Evolutionary conservation across 768 basidiomycete genomes (phyloP).

Genomic region (Chlorophyllum brunneum): DNA sequence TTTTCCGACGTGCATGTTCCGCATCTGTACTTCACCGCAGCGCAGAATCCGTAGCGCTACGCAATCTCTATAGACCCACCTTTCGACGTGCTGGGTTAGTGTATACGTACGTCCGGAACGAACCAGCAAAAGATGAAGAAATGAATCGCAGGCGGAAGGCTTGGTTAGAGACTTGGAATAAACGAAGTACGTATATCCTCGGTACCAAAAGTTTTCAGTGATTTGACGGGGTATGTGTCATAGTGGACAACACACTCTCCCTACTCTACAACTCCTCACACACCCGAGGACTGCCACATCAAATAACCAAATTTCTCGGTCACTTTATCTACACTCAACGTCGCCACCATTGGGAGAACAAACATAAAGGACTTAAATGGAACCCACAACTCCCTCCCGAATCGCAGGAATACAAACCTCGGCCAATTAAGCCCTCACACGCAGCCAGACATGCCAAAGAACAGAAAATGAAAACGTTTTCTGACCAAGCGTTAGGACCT

Average conservation of each 20-base stretch:
- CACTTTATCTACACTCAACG: slow-evolving; percentile 34
- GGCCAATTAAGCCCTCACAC: slow-evolving; percentile 11
- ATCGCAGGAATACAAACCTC: slow-evolving; percentile 12
- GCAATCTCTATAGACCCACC: slow-evolving; percentile 14
- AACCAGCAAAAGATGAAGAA: background rate
- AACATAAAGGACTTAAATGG: slow-evolving; percentile 12
- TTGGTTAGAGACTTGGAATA: slow-evolving; percentile 54
- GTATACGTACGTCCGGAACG: slow-evolving; percentile 1
- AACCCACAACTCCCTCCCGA: slow-evolving; percentile 11
- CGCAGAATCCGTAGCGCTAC: slow-evolving; percentile 8
- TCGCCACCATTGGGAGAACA: slow-evolving; percentile 5
- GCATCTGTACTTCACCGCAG: slow-evolving; percentile 16
- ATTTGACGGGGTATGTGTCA: background rate
- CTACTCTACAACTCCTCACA: slow-evolving; percentile 59
- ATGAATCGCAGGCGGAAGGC: slow-evolving; percentile 6
- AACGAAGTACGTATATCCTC: slow-evolving; percentile 41
- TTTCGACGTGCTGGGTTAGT: slow-evolving; percentile 12
- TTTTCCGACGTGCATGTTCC: slow-evolving; percentile 15
- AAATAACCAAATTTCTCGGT: slow-evolving; percentile 51
- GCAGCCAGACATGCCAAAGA: slow-evolving; percentile 12
- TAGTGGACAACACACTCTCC: slow-evolving; percentile 68
- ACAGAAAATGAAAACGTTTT: slow-evolving; percentile 22
- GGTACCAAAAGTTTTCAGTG: background rate
- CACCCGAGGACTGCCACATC: slow-evolving; percentile 60
- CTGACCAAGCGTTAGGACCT: slow-evolving; percentile 39